These are phyloP conservation scores for Dichomitus squalens DNA, from an alignment of 1,284 basidiomycete species.

Conservation along the genomic window DNA sequence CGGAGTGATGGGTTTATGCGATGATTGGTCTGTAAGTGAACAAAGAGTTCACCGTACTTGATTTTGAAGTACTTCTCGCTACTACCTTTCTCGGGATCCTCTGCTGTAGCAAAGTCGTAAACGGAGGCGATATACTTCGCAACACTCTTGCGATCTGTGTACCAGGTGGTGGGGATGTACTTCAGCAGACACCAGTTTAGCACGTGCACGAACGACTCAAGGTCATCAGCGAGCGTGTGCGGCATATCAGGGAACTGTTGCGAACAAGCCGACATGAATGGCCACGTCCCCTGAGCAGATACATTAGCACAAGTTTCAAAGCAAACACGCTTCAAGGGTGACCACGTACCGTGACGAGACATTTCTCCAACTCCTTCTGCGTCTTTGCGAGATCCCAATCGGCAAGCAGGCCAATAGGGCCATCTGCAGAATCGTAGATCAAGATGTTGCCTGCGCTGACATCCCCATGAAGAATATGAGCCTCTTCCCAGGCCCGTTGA, in stretches of 20 bases:
- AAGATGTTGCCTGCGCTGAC: conserved; percentile 14
- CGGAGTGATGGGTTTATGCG: too few species aligned
- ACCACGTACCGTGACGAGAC: conserved; percentile 7
- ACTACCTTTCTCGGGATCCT: too few species aligned
- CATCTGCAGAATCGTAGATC: not conserved
- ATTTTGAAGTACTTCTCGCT: too few species aligned
- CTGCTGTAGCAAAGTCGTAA: too few species aligned
- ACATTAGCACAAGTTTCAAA: too few species aligned
- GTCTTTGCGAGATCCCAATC: conserved; percentile 15
- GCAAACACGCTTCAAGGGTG: too few species aligned
- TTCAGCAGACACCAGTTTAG: conserved; percentile 1
- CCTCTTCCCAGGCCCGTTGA: not conserved
- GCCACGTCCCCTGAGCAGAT: conserved; percentile 19
- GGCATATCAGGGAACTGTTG: not conserved
- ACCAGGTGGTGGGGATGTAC: not conserved
- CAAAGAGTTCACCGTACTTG: too few species aligned
- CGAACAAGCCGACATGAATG: conserved; percentile 6
- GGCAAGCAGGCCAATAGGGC: not conserved
- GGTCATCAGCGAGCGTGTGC: conserved; percentile 7
- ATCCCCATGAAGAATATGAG: conserved; percentile 10
- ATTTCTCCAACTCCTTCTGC: not conserved
- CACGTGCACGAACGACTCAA: conserved; percentile 11
- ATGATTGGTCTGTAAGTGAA: too few species aligned
- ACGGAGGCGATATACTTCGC: too few species aligned
- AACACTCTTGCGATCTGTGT: too few species aligned